Base-by-base conservation (phyloP, 108 stramenopile species). In the Schizochytrium sp. region DNA sequence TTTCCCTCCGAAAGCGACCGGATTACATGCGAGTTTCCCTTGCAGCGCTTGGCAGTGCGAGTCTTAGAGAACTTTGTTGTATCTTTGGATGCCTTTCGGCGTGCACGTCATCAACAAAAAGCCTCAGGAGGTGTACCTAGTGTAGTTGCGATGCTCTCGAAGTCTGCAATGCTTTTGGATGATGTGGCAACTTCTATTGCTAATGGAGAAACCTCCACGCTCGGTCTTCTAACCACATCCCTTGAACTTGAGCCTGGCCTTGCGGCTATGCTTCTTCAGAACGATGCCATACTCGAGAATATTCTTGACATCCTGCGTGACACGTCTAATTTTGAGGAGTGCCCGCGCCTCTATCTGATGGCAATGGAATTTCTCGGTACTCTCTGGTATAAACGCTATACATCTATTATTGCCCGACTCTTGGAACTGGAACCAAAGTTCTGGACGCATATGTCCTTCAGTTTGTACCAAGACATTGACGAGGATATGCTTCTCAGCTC, bases 71-170 rank as follows among this genome's bases (percentile, higher is more conserved):
- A 55, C 40, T 83, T 83, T 83, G 76, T 83, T 3, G 76, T 83
- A 5, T 49, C 76, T 13, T n/a, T 55, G 50, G 5, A 42, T 15
- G 64, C 64, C 64, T 69, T 69, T 38, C 64, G 64, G 0, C 64
- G 64, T 44, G 64, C 64, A 38, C 40, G 44, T 38, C 64, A 69
- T 7, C 64, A 69, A 15, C 40, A 69, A 60, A n/a, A 17, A 60
- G 28, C 59, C 28, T 17, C 19, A 60, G 64, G 64, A 69, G 64
- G 64, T 38, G 64, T 55, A 55, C 76, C 76, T 47, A 55, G 50
- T 28, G 53, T 83, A 47, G 76, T 83, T n/a, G 76, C 76, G n/a
- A 83, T 83, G 76, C 76, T 83, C 2, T 49, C 76, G 50, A 55
- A 83, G 53, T 47, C 76, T 2, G 50, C 76, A 10, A 83, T 55